These are phyloP conservation scores for Suhomyces atakaporum DNA, from an alignment of 1,139 yeast genomes.

Conservation along the genomic window DNA sequence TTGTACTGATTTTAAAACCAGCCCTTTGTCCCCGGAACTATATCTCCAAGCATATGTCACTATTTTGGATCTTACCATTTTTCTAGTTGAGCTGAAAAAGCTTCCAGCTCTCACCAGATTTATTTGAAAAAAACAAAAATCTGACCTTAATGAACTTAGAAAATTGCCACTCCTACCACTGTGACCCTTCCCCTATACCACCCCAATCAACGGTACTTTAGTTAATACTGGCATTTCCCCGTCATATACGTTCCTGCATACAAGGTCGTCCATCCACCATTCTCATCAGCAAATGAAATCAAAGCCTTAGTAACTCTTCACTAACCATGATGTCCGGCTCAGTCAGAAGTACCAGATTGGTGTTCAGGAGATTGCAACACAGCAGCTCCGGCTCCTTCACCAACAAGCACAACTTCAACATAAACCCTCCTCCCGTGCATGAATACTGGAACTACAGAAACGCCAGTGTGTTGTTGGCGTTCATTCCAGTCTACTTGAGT, in stretches of 20 bases:
- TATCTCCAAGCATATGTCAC: too few species aligned
- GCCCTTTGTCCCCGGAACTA: too few species aligned
- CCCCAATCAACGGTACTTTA: too few species aligned
- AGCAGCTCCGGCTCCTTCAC: conserved; percentile 33
- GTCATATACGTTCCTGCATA: not conserved
- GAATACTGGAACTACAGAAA: conserved; percentile 49
- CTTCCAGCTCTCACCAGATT: too few species aligned
- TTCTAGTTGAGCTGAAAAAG: too few species aligned
- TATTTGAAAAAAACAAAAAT: too few species aligned
- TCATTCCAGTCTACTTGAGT: conserved; percentile 40
- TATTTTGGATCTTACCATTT: too few species aligned
- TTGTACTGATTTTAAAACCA: too few species aligned
- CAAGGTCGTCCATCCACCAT: conserved; percentile 8
- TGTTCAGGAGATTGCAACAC: conserved; percentile 38
- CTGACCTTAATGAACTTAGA: too few species aligned
- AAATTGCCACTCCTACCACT: too few species aligned
- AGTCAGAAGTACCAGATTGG: conserved; percentile 24
- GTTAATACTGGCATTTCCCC: too few species aligned
- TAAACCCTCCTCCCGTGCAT: conserved; percentile 50
- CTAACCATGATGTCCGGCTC: conserved; percentile 29
- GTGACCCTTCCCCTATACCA: too few species aligned
- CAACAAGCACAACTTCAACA: conserved; percentile 47
- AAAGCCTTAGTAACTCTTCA: conserved; percentile 8
- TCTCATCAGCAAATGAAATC: conserved; percentile 12
- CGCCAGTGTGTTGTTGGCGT: conserved; percentile 39